Base-by-base conservation (phyloP, 768 basidiomycete genomes). In the Dentipellis sp. region DNA sequence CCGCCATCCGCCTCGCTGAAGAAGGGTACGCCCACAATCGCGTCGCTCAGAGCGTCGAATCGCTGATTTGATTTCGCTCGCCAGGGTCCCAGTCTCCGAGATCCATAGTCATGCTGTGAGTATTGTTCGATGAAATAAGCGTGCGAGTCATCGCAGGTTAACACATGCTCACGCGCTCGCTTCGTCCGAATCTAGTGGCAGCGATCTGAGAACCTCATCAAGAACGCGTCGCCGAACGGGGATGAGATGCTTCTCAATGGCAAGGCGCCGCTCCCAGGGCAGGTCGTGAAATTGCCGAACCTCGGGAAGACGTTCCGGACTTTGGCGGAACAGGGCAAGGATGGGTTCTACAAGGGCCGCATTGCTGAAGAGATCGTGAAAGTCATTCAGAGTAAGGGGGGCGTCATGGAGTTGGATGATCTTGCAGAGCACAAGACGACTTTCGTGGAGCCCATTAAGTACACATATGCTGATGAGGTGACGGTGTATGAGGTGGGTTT, bases 331-430 rank as follows among this genome's bases (percentile, higher is more conserved):
- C 72, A 92, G 12, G 95, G 95, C 2, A 93, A 88, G 64, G 84
- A 87, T 56, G 97, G 95, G 0, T 99, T 92, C 69, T 99, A 99
- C 72, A 91, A 85, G 66, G 97, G 97, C 1, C 75, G 89, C 14
- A 70, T 98, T 14, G 97, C 97, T 0, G 75, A 94, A 67, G 91
- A 89, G 3, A 89, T 97, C 55, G 88, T 94, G 9, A 83, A 93
- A 50, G 76, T 97, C 34, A 80, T 97, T 50, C 74, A 91, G 69
- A 84, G 81, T 68, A 79, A 86, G 62, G 95, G 95, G 16, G 97
- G 97, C 17, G 79, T 94, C 8, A 94, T 99, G 94, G 87, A 86
- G 51, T 77, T 97, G 11, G 83, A 87, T n/a, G 97, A 99, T 68
- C 81, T 99, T 40, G 88, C 87, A n/a, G 75, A 77, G 48, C 94